Evolutionary conservation across 805 yeast species (phyloP).

Genomic region (Kodamaea hsintzibuensis): DNA sequence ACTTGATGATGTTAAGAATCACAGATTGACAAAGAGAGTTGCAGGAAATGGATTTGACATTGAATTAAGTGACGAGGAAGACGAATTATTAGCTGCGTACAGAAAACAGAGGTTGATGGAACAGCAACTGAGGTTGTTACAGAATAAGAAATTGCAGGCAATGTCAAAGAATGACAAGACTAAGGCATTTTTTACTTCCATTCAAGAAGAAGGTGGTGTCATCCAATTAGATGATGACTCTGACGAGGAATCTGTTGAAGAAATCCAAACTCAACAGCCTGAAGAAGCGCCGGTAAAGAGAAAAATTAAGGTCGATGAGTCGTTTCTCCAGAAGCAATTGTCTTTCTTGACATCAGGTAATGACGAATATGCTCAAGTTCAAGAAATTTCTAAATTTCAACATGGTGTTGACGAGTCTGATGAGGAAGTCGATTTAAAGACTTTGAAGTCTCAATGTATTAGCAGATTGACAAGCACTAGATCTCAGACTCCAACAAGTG

Average conservation of each 20-base stretch:
- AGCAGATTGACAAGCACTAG: constrained; percentile 27
- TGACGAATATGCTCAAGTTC: constrained; percentile 36
- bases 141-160: constrained; percentile 43
- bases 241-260: constrained; percentile 25
- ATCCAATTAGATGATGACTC: constrained; percentile 27
- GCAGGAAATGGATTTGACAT: constrained; percentile 54
- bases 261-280: constrained; percentile 8
- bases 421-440: constrained; percentile 43
- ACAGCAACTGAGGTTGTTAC: constrained; percentile 51
- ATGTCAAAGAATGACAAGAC: constrained; percentile 56
- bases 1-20: constrained; percentile 70
- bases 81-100: constrained; percentile 53
- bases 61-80: constrained; percentile 77
- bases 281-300: constrained; percentile 30
- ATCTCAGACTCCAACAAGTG: constrained; percentile 22
- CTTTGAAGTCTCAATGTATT: constrained; percentile 46
- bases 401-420: constrained; percentile 38
- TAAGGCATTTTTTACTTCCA: constrained; percentile 66
- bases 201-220: constrained; percentile 46
- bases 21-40: constrained; percentile 62
- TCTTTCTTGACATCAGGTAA: constrained; percentile 47
- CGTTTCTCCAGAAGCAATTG: constrained; percentile 55
- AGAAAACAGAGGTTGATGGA: constrained; percentile 43
- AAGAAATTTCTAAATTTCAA: constrained; percentile 32
- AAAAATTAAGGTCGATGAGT: constrained; percentile 45